phyloP scores from a whole-genome alignment of 768 basidiomycete genomes.

The Agaricus bisporus region DNA sequence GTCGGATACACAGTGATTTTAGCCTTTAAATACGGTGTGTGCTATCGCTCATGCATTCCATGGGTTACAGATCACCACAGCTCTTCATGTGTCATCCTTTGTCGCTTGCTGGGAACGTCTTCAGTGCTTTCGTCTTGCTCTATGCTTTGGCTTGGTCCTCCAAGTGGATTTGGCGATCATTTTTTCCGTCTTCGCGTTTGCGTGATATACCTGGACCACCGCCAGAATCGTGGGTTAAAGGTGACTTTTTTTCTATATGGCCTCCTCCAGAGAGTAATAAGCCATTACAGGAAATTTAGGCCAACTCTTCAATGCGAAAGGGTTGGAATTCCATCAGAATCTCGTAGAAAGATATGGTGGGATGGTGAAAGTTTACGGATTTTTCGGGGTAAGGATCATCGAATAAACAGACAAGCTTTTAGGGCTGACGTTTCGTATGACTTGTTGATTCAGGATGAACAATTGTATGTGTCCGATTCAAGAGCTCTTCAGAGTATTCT shows the following conservation, averaged over 20 bases:
- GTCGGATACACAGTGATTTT: too few species aligned
- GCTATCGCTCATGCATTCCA: neutral
- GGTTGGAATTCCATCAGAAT: conserved; percentile 32
- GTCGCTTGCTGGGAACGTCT: neutral
- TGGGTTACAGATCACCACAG: neutral
- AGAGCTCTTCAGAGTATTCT: conserved; percentile 41
- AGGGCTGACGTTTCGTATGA: neutral
- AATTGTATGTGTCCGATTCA: conserved; percentile 46
- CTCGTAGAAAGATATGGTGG: conserved; percentile 34
- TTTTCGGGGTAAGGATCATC: conserved; percentile 35
- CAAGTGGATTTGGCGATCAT: neutral
- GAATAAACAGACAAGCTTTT: neutral
- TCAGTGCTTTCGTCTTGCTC: neutral
- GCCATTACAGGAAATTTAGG: conserved; percentile 30
- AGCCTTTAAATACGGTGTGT: too few species aligned
- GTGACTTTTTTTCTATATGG: conserved; percentile 11
- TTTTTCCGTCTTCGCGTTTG: conserved; percentile 11
- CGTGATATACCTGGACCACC: conserved; percentile 27
- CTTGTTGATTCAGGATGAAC: conserved; percentile 29
- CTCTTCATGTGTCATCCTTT: too few species aligned
- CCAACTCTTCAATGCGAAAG: conserved; percentile 38
- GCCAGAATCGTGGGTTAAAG: conserved; percentile 28
- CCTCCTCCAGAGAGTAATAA: neutral
- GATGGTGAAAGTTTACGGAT: conserved; percentile 38
- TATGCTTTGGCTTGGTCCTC: neutral